phyloP scores from a whole-genome alignment of 768 basidiomycete species.

The Thelephora aurantiotincta region DNA sequence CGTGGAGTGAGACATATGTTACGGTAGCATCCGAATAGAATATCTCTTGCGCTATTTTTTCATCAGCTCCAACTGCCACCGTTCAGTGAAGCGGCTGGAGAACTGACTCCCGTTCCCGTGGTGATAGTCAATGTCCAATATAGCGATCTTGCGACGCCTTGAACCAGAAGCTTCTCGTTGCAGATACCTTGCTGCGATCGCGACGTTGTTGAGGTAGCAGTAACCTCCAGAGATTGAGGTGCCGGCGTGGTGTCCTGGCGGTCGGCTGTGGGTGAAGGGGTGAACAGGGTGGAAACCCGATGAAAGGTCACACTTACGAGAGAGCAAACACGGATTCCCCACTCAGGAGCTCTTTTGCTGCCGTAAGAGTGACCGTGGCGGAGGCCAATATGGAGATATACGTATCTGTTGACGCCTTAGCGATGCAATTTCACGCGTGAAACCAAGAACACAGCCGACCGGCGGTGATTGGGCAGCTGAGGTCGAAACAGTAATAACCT shows the following conservation, averaged over 20 bases:
- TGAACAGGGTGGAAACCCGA: neutral
- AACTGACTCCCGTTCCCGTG: conserved; percentile 20
- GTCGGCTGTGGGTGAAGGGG: conserved; percentile 9
- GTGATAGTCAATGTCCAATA: conserved; percentile 24
- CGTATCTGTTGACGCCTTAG: conserved; percentile 11
- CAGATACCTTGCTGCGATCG: conserved; percentile 17
- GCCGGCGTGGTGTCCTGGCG: conserved; percentile 21
- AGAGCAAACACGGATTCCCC: conserved; percentile 12
- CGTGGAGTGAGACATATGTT: conserved; percentile 20
- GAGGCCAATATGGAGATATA: conserved; percentile 17
- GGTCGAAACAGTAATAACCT: conserved; percentile 20
- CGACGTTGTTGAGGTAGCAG: conserved; percentile 20
- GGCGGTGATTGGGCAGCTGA: conserved; percentile 18
- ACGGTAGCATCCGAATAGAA: conserved; percentile 19
- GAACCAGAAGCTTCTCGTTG: conserved; percentile 4
- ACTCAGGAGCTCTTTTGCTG: conserved; percentile 8
- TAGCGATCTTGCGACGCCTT: conserved; percentile 8
- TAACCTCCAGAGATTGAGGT: conserved; percentile 18
- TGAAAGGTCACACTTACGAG: conserved; percentile 7
- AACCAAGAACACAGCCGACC: conserved; percentile 7
- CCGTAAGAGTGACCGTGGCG: conserved; percentile 13
- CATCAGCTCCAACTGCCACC: neutral
- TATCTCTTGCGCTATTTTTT: conserved; percentile 14
- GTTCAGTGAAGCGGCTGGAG: neutral
- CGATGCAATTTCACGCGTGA: neutral